These are phyloP conservation scores for Podospora conica DNA, from an alignment of 495 filamentous ascomycete species.

Conservation along the genomic window DNA sequence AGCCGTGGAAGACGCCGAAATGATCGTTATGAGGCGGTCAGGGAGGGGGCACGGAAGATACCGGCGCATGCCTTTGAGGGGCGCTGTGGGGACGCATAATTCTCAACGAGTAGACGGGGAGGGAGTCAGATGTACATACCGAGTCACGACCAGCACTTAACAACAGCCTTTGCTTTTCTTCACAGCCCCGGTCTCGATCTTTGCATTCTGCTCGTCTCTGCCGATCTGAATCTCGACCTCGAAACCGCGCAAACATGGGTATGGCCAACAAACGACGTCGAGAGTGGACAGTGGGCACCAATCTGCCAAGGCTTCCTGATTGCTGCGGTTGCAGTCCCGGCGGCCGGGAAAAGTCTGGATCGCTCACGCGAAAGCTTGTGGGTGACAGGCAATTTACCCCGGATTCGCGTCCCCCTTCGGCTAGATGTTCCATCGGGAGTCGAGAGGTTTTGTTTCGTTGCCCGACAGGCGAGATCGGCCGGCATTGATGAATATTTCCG, in stretches of 20 bases:
- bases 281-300: neutral
- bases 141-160: neutral
- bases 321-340: neutral
- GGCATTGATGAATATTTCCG: neutral
- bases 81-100: too few relatives aligned
- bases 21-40: neutral
- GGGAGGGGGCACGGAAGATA: neutral
- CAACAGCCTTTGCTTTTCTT: neutral
- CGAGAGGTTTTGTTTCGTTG: neutral
- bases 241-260: neutral
- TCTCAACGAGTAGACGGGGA: neutral
- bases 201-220: neutral
- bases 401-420: neutral
- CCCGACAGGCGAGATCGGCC: neutral
- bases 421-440: neutral
- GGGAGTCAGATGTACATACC: neutral
- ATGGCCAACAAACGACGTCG: neutral
- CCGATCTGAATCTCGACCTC: neutral
- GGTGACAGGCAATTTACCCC: neutral
- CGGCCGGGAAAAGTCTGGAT: neutral
- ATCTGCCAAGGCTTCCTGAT: neutral
- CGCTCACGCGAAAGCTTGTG: neutral
- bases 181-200: neutral
- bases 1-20: neutral
- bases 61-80: neutral